phyloP scores from a whole-genome alignment of 192 early-diverging fungal species.

The Coemansia reversa region DNA sequence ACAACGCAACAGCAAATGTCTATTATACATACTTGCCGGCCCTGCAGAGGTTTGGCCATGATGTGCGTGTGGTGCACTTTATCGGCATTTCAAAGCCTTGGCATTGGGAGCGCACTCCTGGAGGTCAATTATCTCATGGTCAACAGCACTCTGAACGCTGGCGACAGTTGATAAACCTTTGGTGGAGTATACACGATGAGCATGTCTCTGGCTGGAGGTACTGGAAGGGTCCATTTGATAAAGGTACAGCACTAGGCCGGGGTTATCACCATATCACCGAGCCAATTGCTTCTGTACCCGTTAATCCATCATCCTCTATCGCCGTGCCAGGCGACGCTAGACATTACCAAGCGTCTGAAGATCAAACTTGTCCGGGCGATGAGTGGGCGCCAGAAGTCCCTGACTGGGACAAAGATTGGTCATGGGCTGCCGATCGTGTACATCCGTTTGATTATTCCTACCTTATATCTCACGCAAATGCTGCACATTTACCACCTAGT shows the following conservation, averaged over 20 bases:
- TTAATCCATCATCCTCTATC: background rate
- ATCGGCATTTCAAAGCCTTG: constrained; percentile 89
- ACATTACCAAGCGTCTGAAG: background rate
- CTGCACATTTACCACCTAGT: background rate
- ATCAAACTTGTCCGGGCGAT: background rate
- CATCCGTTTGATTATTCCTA: constrained; percentile 53
- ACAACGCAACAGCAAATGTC: constrained; percentile 64
- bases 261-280: constrained; percentile 44
- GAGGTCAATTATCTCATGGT: constrained; percentile 55
- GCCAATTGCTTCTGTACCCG: background rate
- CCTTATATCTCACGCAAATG: constrained; percentile 21
- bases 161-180: constrained; percentile 60
- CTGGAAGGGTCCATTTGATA: constrained; percentile 46
- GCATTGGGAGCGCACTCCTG: constrained; percentile 68
- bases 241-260: constrained; percentile 36
- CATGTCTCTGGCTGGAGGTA: constrained; percentile 54
- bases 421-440: constrained; percentile 51
- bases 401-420: constrained; percentile 57
- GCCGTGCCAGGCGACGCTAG: background rate
- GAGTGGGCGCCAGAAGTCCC: constrained; percentile 29
- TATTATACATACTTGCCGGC: constrained; percentile 74
- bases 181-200: constrained; percentile 74
- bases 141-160: constrained; percentile 45
- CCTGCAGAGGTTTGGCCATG: constrained; percentile 66
- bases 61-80: constrained; percentile 85